Evolutionary conservation across 176 grass and related monocot genomes (phyloP).

Genomic region (Areca catechu): DNA sequence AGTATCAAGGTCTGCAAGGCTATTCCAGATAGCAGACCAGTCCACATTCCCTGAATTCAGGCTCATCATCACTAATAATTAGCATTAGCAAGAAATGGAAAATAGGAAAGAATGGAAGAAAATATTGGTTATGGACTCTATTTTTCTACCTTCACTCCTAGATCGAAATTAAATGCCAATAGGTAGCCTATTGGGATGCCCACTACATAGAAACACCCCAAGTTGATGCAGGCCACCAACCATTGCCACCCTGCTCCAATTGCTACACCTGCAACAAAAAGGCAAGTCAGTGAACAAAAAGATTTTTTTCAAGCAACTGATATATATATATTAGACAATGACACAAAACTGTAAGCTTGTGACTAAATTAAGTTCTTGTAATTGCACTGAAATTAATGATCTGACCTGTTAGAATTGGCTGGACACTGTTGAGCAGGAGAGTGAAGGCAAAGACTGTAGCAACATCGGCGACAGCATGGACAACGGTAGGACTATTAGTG

Average conservation of each 20-base stretch:
- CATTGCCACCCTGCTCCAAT: conserved; percentile 92
- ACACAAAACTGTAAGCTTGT: too few species aligned
- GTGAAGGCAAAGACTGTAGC: conserved; percentile 59
- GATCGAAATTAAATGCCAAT: conserved; percentile 43
- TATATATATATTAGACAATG: too few species aligned
- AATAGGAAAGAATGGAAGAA: background rate
- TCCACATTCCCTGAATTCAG: conserved; percentile 61
- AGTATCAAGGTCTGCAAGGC: conserved; percentile 65
- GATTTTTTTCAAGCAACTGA: too few species aligned
- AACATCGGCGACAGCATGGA: conserved; percentile 42
- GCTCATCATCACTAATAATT: background rate
- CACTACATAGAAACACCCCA: conserved; percentile 65
- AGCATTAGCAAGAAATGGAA: background rate
- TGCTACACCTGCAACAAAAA: conserved; percentile 42
- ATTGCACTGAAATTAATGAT: too few species aligned
- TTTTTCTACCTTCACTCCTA: conserved; percentile 44
- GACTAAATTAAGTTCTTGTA: too few species aligned
- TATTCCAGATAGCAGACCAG: conserved; percentile 68
- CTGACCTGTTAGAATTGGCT: conserved; percentile 65
- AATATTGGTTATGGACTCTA: background rate
- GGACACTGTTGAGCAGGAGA: conserved; percentile 75
- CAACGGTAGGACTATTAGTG: conserved; percentile 67
- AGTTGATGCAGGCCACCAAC: conserved; percentile 67
- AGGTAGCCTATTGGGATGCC: conserved; percentile 61
- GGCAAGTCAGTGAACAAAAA: too few species aligned